Percentiles rank a stretch among this genome's conserved stretches.
phyloP scores from a whole-genome alignment of 2,329 filamentous ascomycete species.

The Colletotrichum somersetense region DNA sequence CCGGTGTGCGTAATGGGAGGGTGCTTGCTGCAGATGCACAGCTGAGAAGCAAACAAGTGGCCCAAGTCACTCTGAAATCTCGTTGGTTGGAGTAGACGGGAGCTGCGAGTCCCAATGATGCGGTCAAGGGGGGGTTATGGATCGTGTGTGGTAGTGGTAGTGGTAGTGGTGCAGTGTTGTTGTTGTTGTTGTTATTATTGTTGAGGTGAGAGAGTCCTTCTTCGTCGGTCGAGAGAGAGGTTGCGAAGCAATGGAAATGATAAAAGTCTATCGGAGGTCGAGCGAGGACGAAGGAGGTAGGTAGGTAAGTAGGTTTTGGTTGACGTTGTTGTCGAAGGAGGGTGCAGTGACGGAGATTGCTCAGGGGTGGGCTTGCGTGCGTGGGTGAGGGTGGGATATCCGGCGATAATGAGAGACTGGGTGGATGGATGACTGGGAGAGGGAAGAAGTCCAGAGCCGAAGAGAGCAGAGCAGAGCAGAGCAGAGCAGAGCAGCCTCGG shows the following conservation, averaged over 20 bases:
- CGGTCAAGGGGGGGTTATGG: constrained; percentile 18
- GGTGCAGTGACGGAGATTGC: constrained; percentile 12
- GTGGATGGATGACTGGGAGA: constrained; percentile 10
- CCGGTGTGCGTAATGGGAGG: constrained; percentile 21
- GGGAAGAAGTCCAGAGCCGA: constrained; percentile 24
- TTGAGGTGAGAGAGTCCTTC: neutral
- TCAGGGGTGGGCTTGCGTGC: neutral
- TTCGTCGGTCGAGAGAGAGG: constrained; percentile 17
- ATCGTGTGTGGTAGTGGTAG: constrained; percentile 7
- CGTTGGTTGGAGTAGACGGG: constrained; percentile 12
- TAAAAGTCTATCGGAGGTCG: constrained; percentile 41
- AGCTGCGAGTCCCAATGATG: constrained; percentile 20
- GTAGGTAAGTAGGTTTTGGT: neutral
- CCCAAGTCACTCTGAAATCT: constrained; percentile 24
- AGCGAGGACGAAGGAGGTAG: constrained; percentile 22
- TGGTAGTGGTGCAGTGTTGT: neutral
- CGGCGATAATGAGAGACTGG: constrained; percentile 27
- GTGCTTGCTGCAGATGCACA: constrained; percentile 37
- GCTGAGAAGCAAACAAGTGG: constrained; percentile 35
- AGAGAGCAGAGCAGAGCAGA: too few species aligned
- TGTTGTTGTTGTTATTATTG: neutral
- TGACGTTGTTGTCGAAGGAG: neutral
- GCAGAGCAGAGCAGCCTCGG: constrained; percentile 18
- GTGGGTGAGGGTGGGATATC: neutral
- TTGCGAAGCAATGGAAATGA: constrained; percentile 24